Percentiles rank a stretch among this genome's conserved stretches.
phyloP scores from a whole-genome alignment of 106 monocot species.

The Dendrobium nobile region DNA sequence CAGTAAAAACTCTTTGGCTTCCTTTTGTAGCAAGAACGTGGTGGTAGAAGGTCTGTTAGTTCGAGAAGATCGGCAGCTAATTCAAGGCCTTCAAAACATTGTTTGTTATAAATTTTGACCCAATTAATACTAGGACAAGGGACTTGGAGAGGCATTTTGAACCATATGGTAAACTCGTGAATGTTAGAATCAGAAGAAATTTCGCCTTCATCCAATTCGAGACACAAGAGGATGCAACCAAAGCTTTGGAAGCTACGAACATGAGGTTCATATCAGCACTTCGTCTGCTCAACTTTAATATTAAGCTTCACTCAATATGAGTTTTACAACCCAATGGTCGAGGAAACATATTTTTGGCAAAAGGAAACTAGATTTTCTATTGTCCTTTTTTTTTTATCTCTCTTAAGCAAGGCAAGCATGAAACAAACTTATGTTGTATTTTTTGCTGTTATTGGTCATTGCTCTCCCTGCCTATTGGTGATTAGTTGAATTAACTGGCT shows the following conservation, averaged over 20 bases:
- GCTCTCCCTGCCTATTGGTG: background rate
- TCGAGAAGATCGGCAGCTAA: slow-evolving; percentile 59
- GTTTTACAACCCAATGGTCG: background rate
- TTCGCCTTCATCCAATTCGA: slow-evolving; percentile 96
- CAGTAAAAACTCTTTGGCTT: background rate
- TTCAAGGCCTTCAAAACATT: slow-evolving; percentile 73
- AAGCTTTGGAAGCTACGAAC: slow-evolving; percentile 88
- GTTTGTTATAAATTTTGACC: slow-evolving; percentile 98
- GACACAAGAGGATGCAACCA: slow-evolving; percentile 80
- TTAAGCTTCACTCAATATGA: background rate
- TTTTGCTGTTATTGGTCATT: background rate
- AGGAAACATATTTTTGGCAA: background rate
- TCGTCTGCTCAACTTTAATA: background rate
- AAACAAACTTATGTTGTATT: background rate
- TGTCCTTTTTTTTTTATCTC: background rate
- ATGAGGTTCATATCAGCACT: slow-evolving; percentile 41
- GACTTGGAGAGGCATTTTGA: slow-evolving; percentile 98
- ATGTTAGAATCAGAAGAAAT: slow-evolving; percentile 89
- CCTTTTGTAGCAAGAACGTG: slow-evolving; percentile 53
- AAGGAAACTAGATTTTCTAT: background rate
- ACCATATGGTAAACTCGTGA: slow-evolving; percentile 77
- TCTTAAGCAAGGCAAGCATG: background rate
- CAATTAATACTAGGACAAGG: slow-evolving; percentile 64
- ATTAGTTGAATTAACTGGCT: background rate
- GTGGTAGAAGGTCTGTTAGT: slow-evolving; percentile 50